Conservation (phyloP, 1,284 basidiomycete genomes). For the Heliocybe sulcata region DNA sequence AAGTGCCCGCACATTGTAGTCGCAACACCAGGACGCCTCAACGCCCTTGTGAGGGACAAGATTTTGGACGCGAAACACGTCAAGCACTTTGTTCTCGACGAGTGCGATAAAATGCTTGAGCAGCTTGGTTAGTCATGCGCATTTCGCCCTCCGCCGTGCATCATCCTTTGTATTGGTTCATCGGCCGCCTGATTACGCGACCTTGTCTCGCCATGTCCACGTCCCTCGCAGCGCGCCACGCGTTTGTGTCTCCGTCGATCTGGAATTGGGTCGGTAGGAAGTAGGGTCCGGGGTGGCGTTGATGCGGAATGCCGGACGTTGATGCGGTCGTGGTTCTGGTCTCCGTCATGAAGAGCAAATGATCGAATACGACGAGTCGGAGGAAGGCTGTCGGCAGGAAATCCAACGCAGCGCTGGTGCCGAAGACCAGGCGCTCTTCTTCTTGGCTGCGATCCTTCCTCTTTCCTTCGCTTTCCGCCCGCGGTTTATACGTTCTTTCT, state of each 20-base stretch:
- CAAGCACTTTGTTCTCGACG: slow-evolving; percentile 99
- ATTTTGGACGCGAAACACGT: slow-evolving; percentile 88
- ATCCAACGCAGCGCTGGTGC: slow-evolving; percentile 20
- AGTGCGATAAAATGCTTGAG: slow-evolving; percentile 99
- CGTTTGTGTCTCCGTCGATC: slow-evolving; percentile 22
- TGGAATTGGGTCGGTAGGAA: slow-evolving; percentile 15
- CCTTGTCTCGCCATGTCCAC: slow-evolving; percentile 17
- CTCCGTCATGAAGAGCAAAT: neutral
- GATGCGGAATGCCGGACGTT: slow-evolving; percentile 9
- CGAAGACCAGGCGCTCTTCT: slow-evolving; percentile 20
- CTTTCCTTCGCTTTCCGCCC: slow-evolving; percentile 19
- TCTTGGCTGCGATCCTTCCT: slow-evolving; percentile 6
- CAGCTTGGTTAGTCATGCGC: slow-evolving; percentile 96
- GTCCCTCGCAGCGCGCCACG: slow-evolving; percentile 16
- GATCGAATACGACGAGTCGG: neutral
- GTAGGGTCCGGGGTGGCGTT: slow-evolving; percentile 14
- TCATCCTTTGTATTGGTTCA: slow-evolving; percentile 2
- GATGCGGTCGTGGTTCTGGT: slow-evolving; percentile 2
- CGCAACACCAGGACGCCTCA: slow-evolving; percentile 94
- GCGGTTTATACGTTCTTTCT: slow-evolving; percentile 21
- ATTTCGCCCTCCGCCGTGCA: slow-evolving; percentile 33
- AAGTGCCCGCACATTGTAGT: slow-evolving; percentile 99
- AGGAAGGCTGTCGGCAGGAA: slow-evolving; percentile 6
- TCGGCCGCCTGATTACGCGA: slow-evolving; percentile 13
- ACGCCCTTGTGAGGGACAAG: slow-evolving; percentile 91